phyloP scores from a whole-genome alignment of 345 rosid genomes.

The Salix koriyanagi region DNA sequence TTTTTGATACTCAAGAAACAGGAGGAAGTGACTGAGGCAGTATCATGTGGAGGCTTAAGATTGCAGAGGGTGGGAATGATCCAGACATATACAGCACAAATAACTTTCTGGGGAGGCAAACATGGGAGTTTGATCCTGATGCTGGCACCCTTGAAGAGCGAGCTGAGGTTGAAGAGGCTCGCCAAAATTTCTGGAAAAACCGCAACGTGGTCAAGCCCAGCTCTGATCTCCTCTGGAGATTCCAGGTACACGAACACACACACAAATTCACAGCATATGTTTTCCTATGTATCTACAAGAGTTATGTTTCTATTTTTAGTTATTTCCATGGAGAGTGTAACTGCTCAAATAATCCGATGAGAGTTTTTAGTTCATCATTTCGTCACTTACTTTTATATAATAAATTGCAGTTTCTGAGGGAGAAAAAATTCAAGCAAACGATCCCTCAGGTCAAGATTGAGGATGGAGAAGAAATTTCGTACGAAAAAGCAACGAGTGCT shows the following conservation, averaged over 20 bases:
- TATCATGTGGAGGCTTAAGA: constrained; percentile 9
- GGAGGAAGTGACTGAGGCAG: background rate
- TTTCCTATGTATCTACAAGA: too few species aligned
- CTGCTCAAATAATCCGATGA: too few species aligned
- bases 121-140: constrained; percentile 5
- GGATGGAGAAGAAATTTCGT: background rate
- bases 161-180: constrained; percentile 1
- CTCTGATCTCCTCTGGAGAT: constrained; percentile 8
- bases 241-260: background rate
- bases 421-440: constrained; percentile 10
- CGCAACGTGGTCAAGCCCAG: background rate
- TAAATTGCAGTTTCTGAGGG: background rate
- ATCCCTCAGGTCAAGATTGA: constrained; percentile 3
- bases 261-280: too few species aligned
- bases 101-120: constrained; percentile 6
- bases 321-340: too few species aligned
- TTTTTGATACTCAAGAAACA: background rate
- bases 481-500: background rate
- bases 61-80: background rate
- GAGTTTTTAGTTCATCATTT: too few species aligned
- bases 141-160: background rate
- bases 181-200: background rate
- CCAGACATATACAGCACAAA: background rate
- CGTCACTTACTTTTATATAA: too few species aligned
- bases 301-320: too few species aligned